Base-by-base conservation (phyloP, 441 rosid genomes). In the Breynia disticha region DNA sequence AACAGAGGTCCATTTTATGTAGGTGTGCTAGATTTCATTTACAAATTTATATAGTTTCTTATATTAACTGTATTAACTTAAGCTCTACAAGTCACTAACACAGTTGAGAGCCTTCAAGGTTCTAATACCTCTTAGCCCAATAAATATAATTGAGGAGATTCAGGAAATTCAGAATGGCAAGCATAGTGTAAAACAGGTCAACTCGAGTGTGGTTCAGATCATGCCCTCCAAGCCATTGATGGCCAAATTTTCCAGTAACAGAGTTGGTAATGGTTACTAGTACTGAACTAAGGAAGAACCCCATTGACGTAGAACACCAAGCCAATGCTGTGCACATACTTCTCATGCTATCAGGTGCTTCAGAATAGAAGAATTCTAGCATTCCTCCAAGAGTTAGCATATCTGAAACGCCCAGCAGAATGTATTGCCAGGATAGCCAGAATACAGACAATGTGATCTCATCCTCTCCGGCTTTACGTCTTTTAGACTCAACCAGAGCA, bases 331-430 rank as follows among this genome's bases (percentile, higher is more conserved):
- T 83, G 38, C 73, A 54, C 17, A 66, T 60, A 54, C 81, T 76
- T 63, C 73, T 67, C 82, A 83, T 76, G 37, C 67, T 69, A 16
- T 67, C 64, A 0, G 79, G 79, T 7, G 84, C 72, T 49, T 73
- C 76, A 0, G 68, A 74, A 64, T 76, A 78, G 68, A 83, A 83
- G 35, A 83, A 83, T 70, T 79, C 87, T 0, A 83, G 71, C 87
- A 80, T 75, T 46, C 90, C 90, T 1, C 74, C 80, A 3, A 83
- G 68, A 2, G 90, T 79, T 8, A 80, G 56, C 79, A 83, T 60
- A 57, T 80, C 87, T 0, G 87, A 73, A 45, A 75, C 46, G 16
- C 81, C 81, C 3, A 79, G 67, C 44, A 79, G 45, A 21, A 79
- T 51, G 67, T 66, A 80, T 22, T 78, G 84, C 67, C 73, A 28